Evolutionary conservation across 371 early-diverging fungal genomes (phyloP), one percentile per base, ranked within the genome.

Genomic region (Rhizopus stolonifer): DNA sequence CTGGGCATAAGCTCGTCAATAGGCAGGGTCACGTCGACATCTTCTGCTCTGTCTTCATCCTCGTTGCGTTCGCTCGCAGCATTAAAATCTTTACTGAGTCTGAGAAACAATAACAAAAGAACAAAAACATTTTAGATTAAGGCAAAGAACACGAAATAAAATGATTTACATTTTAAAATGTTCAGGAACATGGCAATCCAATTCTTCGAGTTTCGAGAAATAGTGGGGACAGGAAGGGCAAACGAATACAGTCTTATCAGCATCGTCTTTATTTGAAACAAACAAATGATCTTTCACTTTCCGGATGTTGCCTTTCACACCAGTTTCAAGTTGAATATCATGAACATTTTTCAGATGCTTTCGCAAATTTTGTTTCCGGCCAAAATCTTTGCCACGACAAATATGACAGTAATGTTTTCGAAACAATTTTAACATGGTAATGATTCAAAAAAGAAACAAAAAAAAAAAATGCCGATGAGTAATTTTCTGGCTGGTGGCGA

Each of bases 61-160:
- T 34, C 14, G 34, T 34, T 49, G 33, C 36, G 36, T 33, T 49
- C 36, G 34, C 34, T 34, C 34, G n/a, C 34, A 34, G 34, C 34
- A 34, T n/a, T n/a, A 34, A n/a, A 34, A 34, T 34, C 34, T 34
- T 34, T 34, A 34, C 34, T 34, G 34, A 34, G n/a, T 34, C 34
- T 34, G n/a, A 34, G 34, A 34, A 34, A 34, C 34, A 34, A 34
- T 34, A 34, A 34, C 34, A 34, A 34, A 34, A 34, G 34, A 34
- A 34, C 14, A 34, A 34, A 34, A 34, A n/a, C 34, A 11, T 34
- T 34, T 34, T n/a, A 34, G 34, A 34, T 34, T 34, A 34, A 34
- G n/a, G 14, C 34, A 34, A 34, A 34, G 34, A 34, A 34, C n/a
- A 34, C 34, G 34, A 34, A 34, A 34, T 34, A 34, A 34, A 34